Evolutionary conservation across 371 early-diverging fungal genomes (phyloP), one percentile per base, ranked within the genome.

Genomic region (Mucor irregularis): DNA sequence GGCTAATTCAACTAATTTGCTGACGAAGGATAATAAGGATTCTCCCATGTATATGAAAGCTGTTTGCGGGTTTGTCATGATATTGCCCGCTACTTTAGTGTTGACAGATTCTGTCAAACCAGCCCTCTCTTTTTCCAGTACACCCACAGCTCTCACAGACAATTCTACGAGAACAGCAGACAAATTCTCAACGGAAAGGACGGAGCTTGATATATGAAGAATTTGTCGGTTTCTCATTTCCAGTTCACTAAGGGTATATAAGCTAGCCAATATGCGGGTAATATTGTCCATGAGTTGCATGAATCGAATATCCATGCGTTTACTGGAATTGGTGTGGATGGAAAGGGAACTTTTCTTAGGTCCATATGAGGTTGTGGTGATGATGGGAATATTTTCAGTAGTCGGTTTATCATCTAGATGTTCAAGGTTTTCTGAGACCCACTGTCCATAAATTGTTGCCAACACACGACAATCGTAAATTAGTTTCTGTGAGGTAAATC

Each of bases 281-380:
- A 73, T 68, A 24, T 61, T 69, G n/a, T 75, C 75, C 49, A 78
- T 46, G 9, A 52, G 51, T 31, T 74, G 73, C 75, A 78, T 74
- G 9, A 69, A 59, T 5, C 67, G 70, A 39, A 78, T 63, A 46
- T 74, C 78, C 24, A 68, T 48, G 25, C 75, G 47, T 10, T 56
- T 42, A 2, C 50, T 34, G 6, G 33, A 16, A n/a, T n/a, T n/a
- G n/a, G n/a, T n/a, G n/a, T n/a, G n/a, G n/a, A n/a, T n/a, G 19
- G 38, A 11, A 6, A 42, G 46, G 13, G 25, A 13, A 5, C 17
- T 9, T 25, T 47, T 51, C 22, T 49, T 52, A 11, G 42, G 19
- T 22, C 19, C 24, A 35, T 50, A n/a, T n/a, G n/a, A n/a, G n/a
- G n/a, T n/a, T n/a, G n/a, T n/a, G n/a, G n/a, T n/a, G n/a, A n/a